Evolutionary conservation across 2,329 filamentous ascomycete genomes (phyloP).

Genomic region (Trichoderma sp.): DNA sequence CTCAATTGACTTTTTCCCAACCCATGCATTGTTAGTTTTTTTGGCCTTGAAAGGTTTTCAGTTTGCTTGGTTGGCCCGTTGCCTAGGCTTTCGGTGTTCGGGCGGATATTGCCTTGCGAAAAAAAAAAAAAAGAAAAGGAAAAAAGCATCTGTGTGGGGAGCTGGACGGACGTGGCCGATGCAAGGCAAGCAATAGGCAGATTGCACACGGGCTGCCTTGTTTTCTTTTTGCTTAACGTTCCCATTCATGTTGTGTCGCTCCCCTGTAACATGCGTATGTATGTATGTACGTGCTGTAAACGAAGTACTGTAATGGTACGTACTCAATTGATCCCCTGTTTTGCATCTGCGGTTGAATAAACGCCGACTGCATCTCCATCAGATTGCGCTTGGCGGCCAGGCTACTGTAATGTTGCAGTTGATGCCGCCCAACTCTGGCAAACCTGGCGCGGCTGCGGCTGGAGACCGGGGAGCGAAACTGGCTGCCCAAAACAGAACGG

Average conservation of each 20-base stretch:
- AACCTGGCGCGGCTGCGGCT: not conserved
- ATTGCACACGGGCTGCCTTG: not conserved
- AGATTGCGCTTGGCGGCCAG: not conserved
- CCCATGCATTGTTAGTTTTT: not conserved
- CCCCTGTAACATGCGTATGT: not conserved
- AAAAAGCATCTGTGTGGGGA: not conserved
- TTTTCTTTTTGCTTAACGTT: not conserved
- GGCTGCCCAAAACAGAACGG: not conserved
- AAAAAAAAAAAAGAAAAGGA: not conserved
- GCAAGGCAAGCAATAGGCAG: not conserved
- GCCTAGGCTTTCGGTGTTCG: not conserved
- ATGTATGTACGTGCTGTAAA: not conserved
- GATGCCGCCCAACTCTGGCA: not conserved
- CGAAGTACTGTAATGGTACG: not conserved
- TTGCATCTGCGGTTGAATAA: not conserved
- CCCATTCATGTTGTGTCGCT: not conserved
- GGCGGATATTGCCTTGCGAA: not conserved
- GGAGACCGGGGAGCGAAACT: not conserved
- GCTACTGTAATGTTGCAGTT: not conserved
- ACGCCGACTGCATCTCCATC: not conserved
- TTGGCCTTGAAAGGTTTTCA: not conserved
- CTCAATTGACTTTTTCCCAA: not conserved
- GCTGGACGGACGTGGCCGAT: not conserved
- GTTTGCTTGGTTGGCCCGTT: not conserved
- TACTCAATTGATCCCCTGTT: not conserved